phyloP scores from a whole-genome alignment of 352 stramenopile species.

The Phytopythium aichiense region DNA sequence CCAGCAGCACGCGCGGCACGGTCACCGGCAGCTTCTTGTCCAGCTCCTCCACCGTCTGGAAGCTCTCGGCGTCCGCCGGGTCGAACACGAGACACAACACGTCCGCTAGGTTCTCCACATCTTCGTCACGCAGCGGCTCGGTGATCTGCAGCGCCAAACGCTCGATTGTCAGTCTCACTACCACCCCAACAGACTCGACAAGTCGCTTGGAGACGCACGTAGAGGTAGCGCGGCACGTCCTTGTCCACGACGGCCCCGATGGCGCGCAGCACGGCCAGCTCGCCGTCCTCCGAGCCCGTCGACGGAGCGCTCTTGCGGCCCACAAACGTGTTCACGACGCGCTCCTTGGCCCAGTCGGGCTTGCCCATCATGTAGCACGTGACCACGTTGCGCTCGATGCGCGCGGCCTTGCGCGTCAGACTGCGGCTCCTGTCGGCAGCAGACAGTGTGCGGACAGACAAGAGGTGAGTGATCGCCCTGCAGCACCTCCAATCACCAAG shows the following conservation, averaged over 20 bases:
- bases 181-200: background rate
- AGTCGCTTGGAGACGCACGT: constrained; percentile 33
- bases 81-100: constrained; percentile 70
- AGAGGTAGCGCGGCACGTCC: constrained; percentile 57
- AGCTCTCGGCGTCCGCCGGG: constrained; percentile 41
- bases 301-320: constrained; percentile 21
- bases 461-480: background rate
- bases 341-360: constrained; percentile 38
- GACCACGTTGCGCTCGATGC: constrained; percentile 65
- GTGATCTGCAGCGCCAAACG: constrained; percentile 40
- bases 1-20: constrained; percentile 62
- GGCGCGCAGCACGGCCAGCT: constrained; percentile 37
- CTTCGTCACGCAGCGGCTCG: constrained; percentile 48
- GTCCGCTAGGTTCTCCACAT: constrained; percentile 70
- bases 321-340: constrained; percentile 51
- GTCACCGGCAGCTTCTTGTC: constrained; percentile 44
- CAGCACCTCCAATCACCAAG: background rate
- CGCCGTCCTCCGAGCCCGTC: constrained; percentile 19
- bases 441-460: background rate
- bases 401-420: constrained; percentile 44
- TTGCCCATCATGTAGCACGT: constrained; percentile 69
- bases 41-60: constrained; percentile 42
- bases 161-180: constrained; percentile 4
- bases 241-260: constrained; percentile 55
- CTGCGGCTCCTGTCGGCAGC: constrained; percentile 35